phyloP scores from a whole-genome alignment of 768 basidiomycete species.

The Mycena sanguinolenta region DNA sequence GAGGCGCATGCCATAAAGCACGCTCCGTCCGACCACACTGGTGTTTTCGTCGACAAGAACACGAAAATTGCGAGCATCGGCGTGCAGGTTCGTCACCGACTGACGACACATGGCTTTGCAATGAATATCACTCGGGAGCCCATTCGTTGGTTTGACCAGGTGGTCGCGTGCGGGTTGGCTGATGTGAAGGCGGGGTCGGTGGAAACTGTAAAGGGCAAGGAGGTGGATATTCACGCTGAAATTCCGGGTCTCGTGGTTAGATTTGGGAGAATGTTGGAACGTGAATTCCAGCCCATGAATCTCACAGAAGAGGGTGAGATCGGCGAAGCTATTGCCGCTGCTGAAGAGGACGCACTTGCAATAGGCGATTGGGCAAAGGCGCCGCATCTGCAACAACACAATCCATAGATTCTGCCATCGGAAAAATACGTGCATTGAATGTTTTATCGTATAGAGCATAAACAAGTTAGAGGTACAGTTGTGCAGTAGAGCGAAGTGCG shows the following conservation, averaged over 20 bases:
- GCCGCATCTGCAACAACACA: not conserved
- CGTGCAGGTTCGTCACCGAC: constrained; percentile 93
- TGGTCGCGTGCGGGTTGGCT: constrained; percentile 92
- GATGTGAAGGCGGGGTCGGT: constrained; percentile 86
- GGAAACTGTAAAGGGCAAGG: constrained; percentile 56
- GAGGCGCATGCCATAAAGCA: constrained; percentile 70
- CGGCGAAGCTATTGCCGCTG: constrained; percentile 57
- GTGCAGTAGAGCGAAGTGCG: constrained; percentile 27
- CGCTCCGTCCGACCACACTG: constrained; percentile 84
- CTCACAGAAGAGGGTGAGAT: constrained; percentile 59
- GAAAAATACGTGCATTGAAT: constrained; percentile 1
- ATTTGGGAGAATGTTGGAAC: constrained; percentile 63
- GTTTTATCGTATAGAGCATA: constrained; percentile 2
- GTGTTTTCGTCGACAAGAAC: constrained; percentile 84
- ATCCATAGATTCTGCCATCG: not conserved
- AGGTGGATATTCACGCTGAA: constrained; percentile 62
- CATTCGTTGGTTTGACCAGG: constrained; percentile 84
- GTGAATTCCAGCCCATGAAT: constrained; percentile 62
- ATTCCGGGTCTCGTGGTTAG: constrained; percentile 62
- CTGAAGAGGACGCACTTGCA: constrained; percentile 60
- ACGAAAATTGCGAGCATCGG: constrained; percentile 97
- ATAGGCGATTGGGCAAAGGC: constrained; percentile 57
- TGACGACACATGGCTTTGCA: constrained; percentile 96
- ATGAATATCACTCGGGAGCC: constrained; percentile 91
- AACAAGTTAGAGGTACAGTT: constrained; percentile 11